These are phyloP conservation scores for Orobanche coerulescens DNA, from an alignment of 257 asterid species.

Conservation along the genomic window DNA sequence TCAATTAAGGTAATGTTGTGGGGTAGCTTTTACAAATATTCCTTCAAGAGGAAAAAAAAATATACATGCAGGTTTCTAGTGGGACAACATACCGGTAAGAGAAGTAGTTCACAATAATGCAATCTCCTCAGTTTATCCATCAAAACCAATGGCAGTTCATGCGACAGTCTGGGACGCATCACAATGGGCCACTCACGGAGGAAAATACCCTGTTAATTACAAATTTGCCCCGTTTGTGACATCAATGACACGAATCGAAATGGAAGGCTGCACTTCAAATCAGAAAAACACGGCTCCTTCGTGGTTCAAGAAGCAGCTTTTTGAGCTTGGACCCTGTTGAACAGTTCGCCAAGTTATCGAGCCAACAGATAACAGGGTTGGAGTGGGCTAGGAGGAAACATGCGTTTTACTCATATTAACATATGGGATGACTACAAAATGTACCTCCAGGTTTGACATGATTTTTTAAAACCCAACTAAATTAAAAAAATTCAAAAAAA, in stretches of 20 bases:
- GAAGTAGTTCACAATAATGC: conserved; percentile 45
- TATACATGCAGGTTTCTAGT: conserved; percentile 48
- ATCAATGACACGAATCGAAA: conserved; percentile 41
- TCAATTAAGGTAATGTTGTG: background rate
- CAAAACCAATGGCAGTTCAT: conserved; percentile 65
- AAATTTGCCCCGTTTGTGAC: conserved; percentile 48
- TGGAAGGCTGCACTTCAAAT: conserved; percentile 54
- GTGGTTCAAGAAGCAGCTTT: conserved; percentile 43
- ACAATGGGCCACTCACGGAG: conserved; percentile 89
- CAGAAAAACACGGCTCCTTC: conserved; percentile 21
- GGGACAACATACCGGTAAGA: conserved; percentile 70
- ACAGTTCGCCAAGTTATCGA: conserved; percentile 47
- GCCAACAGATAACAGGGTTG: conserved; percentile 43
- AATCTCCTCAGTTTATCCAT: conserved; percentile 51
- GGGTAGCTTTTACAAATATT: background rate
- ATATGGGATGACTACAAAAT: no score
- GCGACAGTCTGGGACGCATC: conserved; percentile 83
- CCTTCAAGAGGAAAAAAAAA: background rate
- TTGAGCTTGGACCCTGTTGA: conserved; percentile 68
- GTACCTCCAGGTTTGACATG: no score
- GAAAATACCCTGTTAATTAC: conserved; percentile 68
- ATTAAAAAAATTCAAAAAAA: no score
- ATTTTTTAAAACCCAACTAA: no score
- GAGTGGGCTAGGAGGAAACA: conserved; percentile 74
- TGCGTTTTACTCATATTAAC: conserved; percentile 75